Evolutionary conservation across 768 basidiomycete species (phyloP), one percentile per base, ranked within the genome.

Genomic region (Podaxis sp.): DNA sequence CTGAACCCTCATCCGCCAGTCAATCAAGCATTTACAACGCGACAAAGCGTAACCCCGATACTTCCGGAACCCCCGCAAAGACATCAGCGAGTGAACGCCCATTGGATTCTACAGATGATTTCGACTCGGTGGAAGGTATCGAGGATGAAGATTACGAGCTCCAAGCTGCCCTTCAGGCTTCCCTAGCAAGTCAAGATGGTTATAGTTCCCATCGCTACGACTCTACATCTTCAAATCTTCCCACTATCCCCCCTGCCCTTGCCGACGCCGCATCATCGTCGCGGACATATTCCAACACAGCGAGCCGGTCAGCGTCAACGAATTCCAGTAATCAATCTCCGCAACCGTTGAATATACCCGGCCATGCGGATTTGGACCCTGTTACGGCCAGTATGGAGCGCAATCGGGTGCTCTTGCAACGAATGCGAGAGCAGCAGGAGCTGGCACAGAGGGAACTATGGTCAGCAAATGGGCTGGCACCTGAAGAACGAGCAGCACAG

Each of bases 111-210:
- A 37, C 28, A 26, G 57, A 54, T 20, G 62, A 51, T 20, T 64
- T 74, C 1, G 76, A 76, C 5, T 13, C 15, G 26, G 61, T 46
- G 44, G 44, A 65, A 8, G 83, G 78, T 2, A 75, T 90, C 50
- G 93, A 91, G 63, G 90, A 93, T 66, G 94, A 95, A 70, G 95
- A 97, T 72, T 82, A 87, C 68, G 91, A 93, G 62, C 82, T 96
- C 2, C 95, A 97, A 71, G 90, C 87, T 4, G 95, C 91, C 0
- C 77, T 96, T 54, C 92, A 93, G 68, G 94, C 93, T 2, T 95
- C 93, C 3, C 75, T 96, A 70, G 72, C 67, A 13, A 48, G 54
- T 7, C 57, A 62, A 17, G 48, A 59, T 30, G 53, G 56, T 20
- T 46, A 60, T 28, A 37, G 44, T 11, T 60, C 61, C 17, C 33